Percentiles rank a stretch among this genome's conserved stretches.
These are phyloP conservation scores for Epichloe gansuensis DNA, from an alignment of 2,329 filamentous ascomycete genomes.

Conservation along the genomic window DNA sequence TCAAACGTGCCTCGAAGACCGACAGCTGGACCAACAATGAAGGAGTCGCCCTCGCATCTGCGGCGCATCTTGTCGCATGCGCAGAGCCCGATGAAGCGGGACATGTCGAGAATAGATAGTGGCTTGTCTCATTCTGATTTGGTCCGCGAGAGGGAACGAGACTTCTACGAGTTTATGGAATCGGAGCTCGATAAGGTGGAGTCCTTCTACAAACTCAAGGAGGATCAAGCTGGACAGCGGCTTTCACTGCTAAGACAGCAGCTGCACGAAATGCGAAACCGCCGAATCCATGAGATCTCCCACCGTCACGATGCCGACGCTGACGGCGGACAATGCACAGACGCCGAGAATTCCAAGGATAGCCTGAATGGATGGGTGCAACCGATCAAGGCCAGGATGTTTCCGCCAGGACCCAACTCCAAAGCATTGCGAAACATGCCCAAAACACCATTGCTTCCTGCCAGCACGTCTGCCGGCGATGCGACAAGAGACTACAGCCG, in stretches of 20 bases:
- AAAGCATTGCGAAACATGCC: slow-evolving; percentile 45
- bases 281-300: slow-evolving; percentile 60
- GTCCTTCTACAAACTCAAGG: slow-evolving; percentile 75
- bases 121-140: slow-evolving; percentile 40
- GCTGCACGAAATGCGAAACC: slow-evolving; percentile 84
- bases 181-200: slow-evolving; percentile 84
- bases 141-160: slow-evolving; percentile 61
- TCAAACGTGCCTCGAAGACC: slow-evolving; percentile 8
- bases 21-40: slow-evolving; percentile 1
- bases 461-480: slow-evolving; percentile 16
- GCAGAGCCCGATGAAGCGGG: slow-evolving; percentile 1
- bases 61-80: slow-evolving; percentile 25
- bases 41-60: slow-evolving; percentile 19
- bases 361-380: slow-evolving; percentile 32
- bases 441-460: slow-evolving; percentile 32
- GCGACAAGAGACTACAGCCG: slow-evolving; percentile 38
- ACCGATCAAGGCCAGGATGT: slow-evolving; percentile 41
- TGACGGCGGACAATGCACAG: slow-evolving; percentile 10
- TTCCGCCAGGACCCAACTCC: slow-evolving; percentile 48
- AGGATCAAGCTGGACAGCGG: slow-evolving; percentile 68
- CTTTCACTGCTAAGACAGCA: slow-evolving; percentile 65
- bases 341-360: slow-evolving; percentile 16
- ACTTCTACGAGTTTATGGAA: slow-evolving; percentile 81
- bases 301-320: slow-evolving; percentile 25
- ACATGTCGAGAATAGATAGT: slow-evolving; percentile 26